These are phyloP conservation scores for Termitomyces sp. DNA, from an alignment of 768 basidiomycete genomes.

Conservation along the genomic window DNA sequence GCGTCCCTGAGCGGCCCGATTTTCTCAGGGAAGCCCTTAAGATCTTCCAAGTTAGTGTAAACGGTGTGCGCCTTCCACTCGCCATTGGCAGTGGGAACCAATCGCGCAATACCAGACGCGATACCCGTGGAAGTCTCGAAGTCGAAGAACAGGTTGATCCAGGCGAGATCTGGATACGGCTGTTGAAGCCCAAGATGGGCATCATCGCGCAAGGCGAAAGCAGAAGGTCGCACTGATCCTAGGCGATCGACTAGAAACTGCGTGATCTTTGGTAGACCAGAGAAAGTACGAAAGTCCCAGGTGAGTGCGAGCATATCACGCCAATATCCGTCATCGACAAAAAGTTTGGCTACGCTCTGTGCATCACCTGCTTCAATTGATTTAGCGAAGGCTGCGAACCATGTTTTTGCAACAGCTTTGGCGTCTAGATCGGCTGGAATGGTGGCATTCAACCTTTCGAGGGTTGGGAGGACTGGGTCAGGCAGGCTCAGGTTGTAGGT, in stretches of 20 bases:
- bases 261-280: slow-evolving; percentile 9
- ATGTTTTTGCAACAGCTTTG: slow-evolving; percentile 16
- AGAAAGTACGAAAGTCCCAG: slow-evolving; percentile 21
- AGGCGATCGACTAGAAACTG: slow-evolving; percentile 16
- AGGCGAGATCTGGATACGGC: slow-evolving; percentile 47
- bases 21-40: slow-evolving; percentile 48
- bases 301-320: slow-evolving; percentile 19
- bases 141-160: slow-evolving; percentile 50
- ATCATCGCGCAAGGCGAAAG: slow-evolving; percentile 22
- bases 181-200: slow-evolving; percentile 26
- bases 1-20: slow-evolving; percentile 37
- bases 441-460: slow-evolving; percentile 18
- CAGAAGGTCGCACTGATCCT: slow-evolving; percentile 16
- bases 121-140: slow-evolving; percentile 48
- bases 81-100: slow-evolving; percentile 38
- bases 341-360: slow-evolving; percentile 12
- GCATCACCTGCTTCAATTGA: slow-evolving; percentile 12
- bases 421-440: slow-evolving; percentile 16
- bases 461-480: slow-evolving; percentile 19
- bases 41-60: slow-evolving; percentile 51
- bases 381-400: slow-evolving; percentile 19
- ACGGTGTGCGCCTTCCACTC: slow-evolving; percentile 58
- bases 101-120: slow-evolving; percentile 46
- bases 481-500: not conserved
- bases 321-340: slow-evolving; percentile 16